Conservation (phyloP, 2,329 filamentous ascomycete species). For the Epichloe festucae region DNA sequence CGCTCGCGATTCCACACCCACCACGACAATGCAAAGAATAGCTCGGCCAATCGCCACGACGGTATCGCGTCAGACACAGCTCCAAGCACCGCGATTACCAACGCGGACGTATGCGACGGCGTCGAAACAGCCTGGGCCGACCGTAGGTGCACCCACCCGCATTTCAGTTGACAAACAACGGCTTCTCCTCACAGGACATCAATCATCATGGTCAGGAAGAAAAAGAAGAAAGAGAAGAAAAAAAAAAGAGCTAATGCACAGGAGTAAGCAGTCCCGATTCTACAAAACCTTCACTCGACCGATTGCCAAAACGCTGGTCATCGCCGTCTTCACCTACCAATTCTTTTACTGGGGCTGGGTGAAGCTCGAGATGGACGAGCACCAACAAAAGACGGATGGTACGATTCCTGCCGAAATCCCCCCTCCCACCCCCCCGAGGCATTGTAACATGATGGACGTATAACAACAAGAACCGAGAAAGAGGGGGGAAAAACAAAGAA, state of each 20-base stretch:
- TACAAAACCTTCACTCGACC: slow-evolving; percentile 65
- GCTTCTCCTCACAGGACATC: background rate
- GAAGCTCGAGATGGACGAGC: slow-evolving; percentile 61
- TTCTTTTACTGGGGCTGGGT: slow-evolving; percentile 62
- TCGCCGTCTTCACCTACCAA: slow-evolving; percentile 69
- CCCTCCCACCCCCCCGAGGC: too few relatives aligned
- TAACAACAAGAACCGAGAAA: background rate
- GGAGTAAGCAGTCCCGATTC: slow-evolving; percentile 41
- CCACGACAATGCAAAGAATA: background rate
- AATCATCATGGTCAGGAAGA: background rate
- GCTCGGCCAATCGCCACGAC: background rate
- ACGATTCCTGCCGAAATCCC: slow-evolving; percentile 7
- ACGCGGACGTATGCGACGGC: slow-evolving; percentile 13
- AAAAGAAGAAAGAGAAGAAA: background rate
- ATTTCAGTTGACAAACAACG: background rate
- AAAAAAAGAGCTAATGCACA: background rate
- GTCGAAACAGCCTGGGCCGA: slow-evolving; percentile 13
- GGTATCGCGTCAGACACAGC: background rate
- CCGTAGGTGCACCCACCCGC: slow-evolving; percentile 9
- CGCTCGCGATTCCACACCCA: background rate
- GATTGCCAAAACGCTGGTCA: slow-evolving; percentile 58
- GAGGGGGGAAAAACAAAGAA: background rate
- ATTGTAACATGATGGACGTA: background rate
- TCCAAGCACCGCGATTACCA: background rate
- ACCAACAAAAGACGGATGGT: slow-evolving; percentile 46